phyloP scores from a whole-genome alignment of 768 basidiomycete genomes.

The Fomitopsis serialis region DNA sequence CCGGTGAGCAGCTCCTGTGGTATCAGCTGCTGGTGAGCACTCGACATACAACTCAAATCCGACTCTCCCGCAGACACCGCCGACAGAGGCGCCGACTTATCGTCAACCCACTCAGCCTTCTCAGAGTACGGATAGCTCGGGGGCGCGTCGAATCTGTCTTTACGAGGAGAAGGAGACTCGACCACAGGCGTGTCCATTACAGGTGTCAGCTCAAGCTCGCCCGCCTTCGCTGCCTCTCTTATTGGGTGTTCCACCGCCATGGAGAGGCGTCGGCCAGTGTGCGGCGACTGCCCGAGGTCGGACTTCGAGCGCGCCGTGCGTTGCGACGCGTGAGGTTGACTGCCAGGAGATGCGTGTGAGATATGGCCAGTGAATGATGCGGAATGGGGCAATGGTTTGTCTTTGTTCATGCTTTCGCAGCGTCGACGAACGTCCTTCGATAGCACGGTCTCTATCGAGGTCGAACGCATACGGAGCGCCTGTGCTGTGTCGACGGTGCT shows the following conservation, averaged over 20 bases:
- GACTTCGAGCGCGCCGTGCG: not conserved
- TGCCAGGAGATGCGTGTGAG: not conserved
- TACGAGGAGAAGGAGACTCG: no score
- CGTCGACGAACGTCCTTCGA: not conserved
- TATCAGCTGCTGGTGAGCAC: not conserved
- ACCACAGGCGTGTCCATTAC: no score
- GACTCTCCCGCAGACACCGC: not conserved
- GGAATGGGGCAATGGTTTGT: not conserved
- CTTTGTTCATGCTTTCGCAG: not conserved
- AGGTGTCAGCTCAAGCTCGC: no score
- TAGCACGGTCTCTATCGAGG: not conserved
- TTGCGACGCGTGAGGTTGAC: not conserved
- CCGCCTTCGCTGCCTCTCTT: no score
- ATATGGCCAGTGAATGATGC: not conserved
- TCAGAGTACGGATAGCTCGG: not conserved
- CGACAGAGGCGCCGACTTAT: not conserved
- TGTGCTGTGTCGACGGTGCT: not conserved
- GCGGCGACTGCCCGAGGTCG: not conserved
- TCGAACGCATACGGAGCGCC: not conserved
- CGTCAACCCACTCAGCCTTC: not conserved
- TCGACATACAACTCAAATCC: not conserved
- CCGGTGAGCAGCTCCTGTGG: conserved; percentile 16
- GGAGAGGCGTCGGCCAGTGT: not conserved
- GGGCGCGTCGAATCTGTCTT: no score
- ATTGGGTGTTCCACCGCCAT: no score